phyloP scores from a whole-genome alignment of 768 basidiomycete species.

The Kwoniella shandongensis region DNA sequence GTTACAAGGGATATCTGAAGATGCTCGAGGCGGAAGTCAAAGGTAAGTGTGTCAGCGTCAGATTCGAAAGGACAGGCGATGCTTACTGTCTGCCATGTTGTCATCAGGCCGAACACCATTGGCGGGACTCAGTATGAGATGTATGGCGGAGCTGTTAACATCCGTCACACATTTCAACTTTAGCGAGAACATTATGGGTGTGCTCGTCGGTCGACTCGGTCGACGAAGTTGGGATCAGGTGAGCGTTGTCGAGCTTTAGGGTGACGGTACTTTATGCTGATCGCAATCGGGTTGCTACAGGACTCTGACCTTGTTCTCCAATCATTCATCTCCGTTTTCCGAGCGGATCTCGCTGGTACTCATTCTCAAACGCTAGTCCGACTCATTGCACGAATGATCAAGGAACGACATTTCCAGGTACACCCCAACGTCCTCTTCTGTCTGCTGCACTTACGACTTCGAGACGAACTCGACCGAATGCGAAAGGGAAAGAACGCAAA shows the following conservation, averaged over 20 bases:
- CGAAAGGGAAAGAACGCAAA: constrained; percentile 59
- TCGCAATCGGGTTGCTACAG: constrained; percentile 55
- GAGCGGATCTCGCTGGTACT: constrained; percentile 72
- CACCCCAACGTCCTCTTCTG: constrained; percentile 84
- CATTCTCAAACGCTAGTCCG: constrained; percentile 86
- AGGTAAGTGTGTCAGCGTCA: constrained; percentile 59
- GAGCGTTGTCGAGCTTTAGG: constrained; percentile 35
- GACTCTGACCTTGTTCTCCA: constrained; percentile 80
- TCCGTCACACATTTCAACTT: constrained; percentile 97
- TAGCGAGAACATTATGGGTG: constrained; percentile 83
- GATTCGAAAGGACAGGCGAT: too few relatives aligned
- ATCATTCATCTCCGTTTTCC: constrained; percentile 77
- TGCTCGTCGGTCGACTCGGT: constrained; percentile 77
- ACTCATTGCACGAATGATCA: constrained; percentile 90
- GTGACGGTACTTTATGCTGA: too few relatives aligned
- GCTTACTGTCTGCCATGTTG: too few relatives aligned
- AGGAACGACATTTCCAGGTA: constrained; percentile 84
- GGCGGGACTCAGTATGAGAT: constrained; percentile 69
- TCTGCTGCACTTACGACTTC: constrained; percentile 79
- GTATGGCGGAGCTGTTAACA: constrained; percentile 79
- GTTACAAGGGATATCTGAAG: constrained; percentile 86
- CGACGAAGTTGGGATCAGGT: constrained; percentile 87
- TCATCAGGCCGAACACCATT: constrained; percentile 44
- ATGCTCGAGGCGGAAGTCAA: constrained; percentile 82
- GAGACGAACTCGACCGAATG: constrained; percentile 73